Evolutionary conservation across 345 rosid species (phyloP), one percentile per base, ranked within the genome.

Genomic region (Litchi chinensis): DNA sequence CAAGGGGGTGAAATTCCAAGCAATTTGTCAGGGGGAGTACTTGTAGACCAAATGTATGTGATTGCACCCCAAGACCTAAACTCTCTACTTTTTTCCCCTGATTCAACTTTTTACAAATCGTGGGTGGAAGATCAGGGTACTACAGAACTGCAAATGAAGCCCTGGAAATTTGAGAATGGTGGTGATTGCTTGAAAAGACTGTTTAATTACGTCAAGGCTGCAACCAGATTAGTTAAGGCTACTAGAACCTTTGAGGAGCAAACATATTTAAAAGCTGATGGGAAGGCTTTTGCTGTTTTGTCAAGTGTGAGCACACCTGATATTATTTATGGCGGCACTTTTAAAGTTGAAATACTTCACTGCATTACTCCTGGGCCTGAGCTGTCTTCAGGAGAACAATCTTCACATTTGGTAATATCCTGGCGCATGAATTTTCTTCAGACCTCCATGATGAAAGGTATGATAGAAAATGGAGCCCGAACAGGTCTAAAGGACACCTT

Each of bases 391-490:
- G 95, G 92, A 64, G 97, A 90, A 74, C 88, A 85, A 57, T 89
- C 91, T 84, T 91, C 98, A 11, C 90, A 86, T 79, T 82, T 95
- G 83, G 91, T 89, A n/a, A 75, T 96, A 76, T 96, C 99, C 0
- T 96, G 98, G 99, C 82, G 95, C 56, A 82, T 89, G 86, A 95
- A 93, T 83, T 95, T 93, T 82, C 78, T 92, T 79, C 99, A 95
- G 87, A 91, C 93, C 84, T 89, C 97, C 50, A 93, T 92, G 95
- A 93, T 95, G 95, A 92, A 83, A 88, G 85, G 98, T 48, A 92
- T 95, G 97, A 95, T 93, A 81, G 98, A 95, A 82, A 92, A 89
- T 79, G 99, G 98, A 68, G 95, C 97, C 52, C 86, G 96, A 19
- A 89, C 85, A 81, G 99, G 97, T 81, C 68, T 95, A 57, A 95